Percentiles rank a stretch among this genome's conserved stretches.
phyloP scores from a whole-genome alignment of 805 yeast species.

The Candida alai region DNA sequence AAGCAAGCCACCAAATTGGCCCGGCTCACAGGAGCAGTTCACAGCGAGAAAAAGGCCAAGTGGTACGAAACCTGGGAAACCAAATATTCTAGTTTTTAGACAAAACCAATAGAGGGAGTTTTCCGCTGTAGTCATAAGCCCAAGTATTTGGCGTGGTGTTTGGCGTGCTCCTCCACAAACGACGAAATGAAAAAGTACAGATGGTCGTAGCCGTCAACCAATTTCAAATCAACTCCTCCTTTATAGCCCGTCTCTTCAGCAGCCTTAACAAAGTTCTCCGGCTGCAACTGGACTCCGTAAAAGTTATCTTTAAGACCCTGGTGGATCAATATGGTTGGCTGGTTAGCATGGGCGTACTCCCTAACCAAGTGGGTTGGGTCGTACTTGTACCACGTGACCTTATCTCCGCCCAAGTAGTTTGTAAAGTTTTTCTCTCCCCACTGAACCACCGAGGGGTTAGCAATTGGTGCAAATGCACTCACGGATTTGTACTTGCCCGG shows the following conservation, averaged over 20 bases:
- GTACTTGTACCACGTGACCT: slow-evolving; percentile 63
- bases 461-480: slow-evolving; percentile 87
- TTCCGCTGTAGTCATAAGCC: slow-evolving; percentile 22
- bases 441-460: slow-evolving; percentile 69
- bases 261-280: slow-evolving; percentile 65
- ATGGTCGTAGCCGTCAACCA: slow-evolving; percentile 86
- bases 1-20: slow-evolving; percentile 28
- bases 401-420: slow-evolving; percentile 68
- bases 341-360: slow-evolving; percentile 46
- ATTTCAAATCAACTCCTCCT: slow-evolving; percentile 53
- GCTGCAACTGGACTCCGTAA: slow-evolving; percentile 66
- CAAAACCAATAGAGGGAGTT: too few relatives aligned
- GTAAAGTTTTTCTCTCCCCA: slow-evolving; percentile 89
- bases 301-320: slow-evolving; percentile 80
- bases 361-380: slow-evolving; percentile 82
- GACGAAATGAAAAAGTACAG: slow-evolving; percentile 81
- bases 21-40: slow-evolving; percentile 41
- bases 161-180: slow-evolving; percentile 79
- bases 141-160: slow-evolving; percentile 74
- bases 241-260: slow-evolving; percentile 55
- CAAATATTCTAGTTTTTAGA: slow-evolving; percentile 30
- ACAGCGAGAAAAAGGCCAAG: slow-evolving; percentile 52
- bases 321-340: slow-evolving; percentile 70
- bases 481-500: slow-evolving; percentile 74
- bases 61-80: slow-evolving; percentile 56